Percentiles rank a stretch among this genome's conserved stretches.
Evolutionary conservation across 1,284 basidiomycete genomes (phyloP).

Genomic region (Cryptococcus sp.): DNA sequence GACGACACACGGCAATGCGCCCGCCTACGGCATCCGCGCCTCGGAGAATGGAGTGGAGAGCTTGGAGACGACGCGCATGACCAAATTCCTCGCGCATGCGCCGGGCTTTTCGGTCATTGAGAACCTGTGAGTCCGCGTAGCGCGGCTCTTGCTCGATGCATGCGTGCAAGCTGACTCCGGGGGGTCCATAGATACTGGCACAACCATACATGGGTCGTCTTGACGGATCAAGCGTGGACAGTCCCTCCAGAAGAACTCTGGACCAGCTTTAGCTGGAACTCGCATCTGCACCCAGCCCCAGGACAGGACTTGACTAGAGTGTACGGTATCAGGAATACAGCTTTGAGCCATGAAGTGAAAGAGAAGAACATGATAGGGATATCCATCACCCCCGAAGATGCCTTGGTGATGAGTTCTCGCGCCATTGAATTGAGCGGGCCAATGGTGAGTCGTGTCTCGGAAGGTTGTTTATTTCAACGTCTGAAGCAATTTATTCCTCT

Average conservation of each 20-base stretch:
- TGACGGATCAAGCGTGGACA: constrained; percentile 57
- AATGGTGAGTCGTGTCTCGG: constrained; percentile 9
- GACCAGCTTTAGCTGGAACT: neutral
- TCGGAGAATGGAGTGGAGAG: neutral
- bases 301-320: neutral
- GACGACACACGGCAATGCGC: neutral
- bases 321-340: constrained; percentile 5
- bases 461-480: too few species aligned
- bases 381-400: constrained; percentile 3
- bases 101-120: constrained; percentile 29
- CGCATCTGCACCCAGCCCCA: neutral
- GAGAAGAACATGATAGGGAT: constrained; percentile 12
- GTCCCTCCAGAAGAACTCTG: constrained; percentile 50
- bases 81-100: constrained; percentile 21
- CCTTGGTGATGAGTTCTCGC: neutral
- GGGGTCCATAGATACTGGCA: constrained; percentile 23
- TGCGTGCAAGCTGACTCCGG: neutral
- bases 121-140: constrained; percentile 18
- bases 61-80: neutral
- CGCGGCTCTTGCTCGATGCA: neutral
- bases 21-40: neutral
- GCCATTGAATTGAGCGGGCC: constrained; percentile 10
- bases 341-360: neutral
- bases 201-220: constrained; percentile 21
- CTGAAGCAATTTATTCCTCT: too few species aligned